Conservation (phyloP, 1,284 basidiomycete genomes). For the Boletus mariae region DNA sequence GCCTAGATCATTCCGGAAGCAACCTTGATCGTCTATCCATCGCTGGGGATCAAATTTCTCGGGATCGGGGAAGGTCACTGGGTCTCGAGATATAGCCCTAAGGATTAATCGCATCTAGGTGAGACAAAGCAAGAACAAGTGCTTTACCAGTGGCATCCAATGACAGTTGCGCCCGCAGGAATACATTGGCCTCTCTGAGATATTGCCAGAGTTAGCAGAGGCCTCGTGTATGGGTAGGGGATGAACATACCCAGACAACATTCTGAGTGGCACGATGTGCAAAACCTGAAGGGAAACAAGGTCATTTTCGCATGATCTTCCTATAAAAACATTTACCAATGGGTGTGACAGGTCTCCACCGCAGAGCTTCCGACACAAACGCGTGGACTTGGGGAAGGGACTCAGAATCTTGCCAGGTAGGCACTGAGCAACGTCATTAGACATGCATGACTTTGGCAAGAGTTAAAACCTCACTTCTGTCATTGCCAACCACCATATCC, state of each 20-base stretch:
- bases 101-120: neutral
- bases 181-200: conserved; percentile 50
- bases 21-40: conserved; percentile 51
- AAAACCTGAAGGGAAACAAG: conserved; percentile 37
- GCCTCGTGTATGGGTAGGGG: neutral
- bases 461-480: conserved; percentile 38
- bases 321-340: conserved; percentile 33
- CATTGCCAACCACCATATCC: conserved; percentile 51
- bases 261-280: conserved; percentile 57
- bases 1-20: conserved; percentile 45
- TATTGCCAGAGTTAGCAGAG: neutral
- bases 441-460: neutral
- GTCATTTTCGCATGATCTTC: neutral
- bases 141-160: conserved; percentile 41
- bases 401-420: conserved; percentile 48
- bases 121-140: neutral
- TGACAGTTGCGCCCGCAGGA: conserved; percentile 54
- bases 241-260: conserved; percentile 49
- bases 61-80: conserved; percentile 53
- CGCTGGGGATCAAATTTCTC: conserved; percentile 56
- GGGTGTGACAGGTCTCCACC: conserved; percentile 61
- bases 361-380: conserved; percentile 55
- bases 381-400: conserved; percentile 53
- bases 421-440: conserved; percentile 35
- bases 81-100: conserved; percentile 53